Conservation (phyloP, 1,139 yeast species). For the Debaryomycetaceae sp. region DNA sequence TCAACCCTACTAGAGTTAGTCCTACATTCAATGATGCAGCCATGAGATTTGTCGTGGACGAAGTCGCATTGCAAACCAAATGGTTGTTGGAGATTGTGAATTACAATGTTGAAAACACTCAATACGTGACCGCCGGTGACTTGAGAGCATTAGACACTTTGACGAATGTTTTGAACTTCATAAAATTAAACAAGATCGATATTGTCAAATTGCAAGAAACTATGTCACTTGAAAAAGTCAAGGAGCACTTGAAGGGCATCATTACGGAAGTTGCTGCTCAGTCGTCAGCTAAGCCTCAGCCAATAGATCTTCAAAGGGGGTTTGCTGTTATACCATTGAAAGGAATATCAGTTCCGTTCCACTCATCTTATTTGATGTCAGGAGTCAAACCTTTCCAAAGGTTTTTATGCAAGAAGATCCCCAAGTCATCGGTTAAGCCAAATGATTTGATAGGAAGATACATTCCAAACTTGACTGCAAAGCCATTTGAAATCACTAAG, state of each 20-base stretch:
- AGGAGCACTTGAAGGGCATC: constrained; percentile 81
- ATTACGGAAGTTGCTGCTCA: constrained; percentile 80
- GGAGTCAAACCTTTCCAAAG: constrained; percentile 99
- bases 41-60: constrained; percentile 89
- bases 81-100: constrained; percentile 98
- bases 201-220: constrained; percentile 81
- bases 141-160: constrained; percentile 90
- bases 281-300: constrained; percentile 86
- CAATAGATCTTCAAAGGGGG: constrained; percentile 95
- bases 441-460: constrained; percentile 90
- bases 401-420: constrained; percentile 93
- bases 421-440: constrained; percentile 92
- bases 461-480: constrained; percentile 98
- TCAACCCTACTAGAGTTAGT: constrained; percentile 91
- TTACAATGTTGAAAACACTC: constrained; percentile 96
- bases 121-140: constrained; percentile 98
- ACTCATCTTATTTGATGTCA: constrained; percentile 91
- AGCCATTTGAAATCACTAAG: constrained; percentile 91
- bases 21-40: constrained; percentile 91
- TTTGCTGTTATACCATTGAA: constrained; percentile 96
- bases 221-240: constrained; percentile 82
- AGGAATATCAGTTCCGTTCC: constrained; percentile 99
- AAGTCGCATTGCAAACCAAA: constrained; percentile 73
- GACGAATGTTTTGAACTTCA: constrained; percentile 87
- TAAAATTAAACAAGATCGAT: constrained; percentile 91